Conservation (phyloP, 345 rosid genomes). For the Adansonia digitata region DNA sequence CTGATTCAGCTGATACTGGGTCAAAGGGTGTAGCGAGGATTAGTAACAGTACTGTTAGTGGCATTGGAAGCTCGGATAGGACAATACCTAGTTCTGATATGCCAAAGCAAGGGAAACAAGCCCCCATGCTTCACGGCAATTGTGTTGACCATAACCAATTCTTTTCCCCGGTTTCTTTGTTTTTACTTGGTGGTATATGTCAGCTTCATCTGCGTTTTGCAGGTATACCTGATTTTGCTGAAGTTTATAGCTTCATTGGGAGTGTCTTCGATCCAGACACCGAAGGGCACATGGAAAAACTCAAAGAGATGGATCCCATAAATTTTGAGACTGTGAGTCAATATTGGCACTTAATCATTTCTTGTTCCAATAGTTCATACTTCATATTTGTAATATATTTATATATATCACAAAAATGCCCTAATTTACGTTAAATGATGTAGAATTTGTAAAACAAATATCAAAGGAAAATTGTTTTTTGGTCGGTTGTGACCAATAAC, state of each 20-base stretch:
- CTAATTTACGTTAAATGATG: neutral
- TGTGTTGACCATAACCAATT: constrained; percentile 7
- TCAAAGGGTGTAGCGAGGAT: constrained; percentile 54
- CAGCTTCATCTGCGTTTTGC: constrained; percentile 19
- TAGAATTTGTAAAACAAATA: neutral
- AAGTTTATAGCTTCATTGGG: constrained; percentile 90
- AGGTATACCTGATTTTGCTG: constrained; percentile 87
- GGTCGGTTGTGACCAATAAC: neutral
- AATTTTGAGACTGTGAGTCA: constrained; percentile 85
- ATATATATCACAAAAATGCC: too few relatives aligned
- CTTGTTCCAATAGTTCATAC: too few relatives aligned
- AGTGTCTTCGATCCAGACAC: constrained; percentile 82
- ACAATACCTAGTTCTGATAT: constrained; percentile 41
- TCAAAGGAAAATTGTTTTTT: neutral
- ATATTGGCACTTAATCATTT: too few relatives aligned
- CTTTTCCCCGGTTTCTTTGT: neutral
- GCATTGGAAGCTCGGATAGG: constrained; percentile 47
- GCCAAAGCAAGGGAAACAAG: constrained; percentile 39
- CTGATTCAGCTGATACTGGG: constrained; percentile 96
- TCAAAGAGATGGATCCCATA: constrained; percentile 96
- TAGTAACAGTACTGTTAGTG: constrained; percentile 40
- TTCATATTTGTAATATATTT: too few relatives aligned
- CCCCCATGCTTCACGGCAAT: constrained; percentile 59
- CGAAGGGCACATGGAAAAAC: constrained; percentile 61
- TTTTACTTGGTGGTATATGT: constrained; percentile 1